These are phyloP conservation scores for Eucalyptus regnans DNA, from an alignment of 345 rosid genomes.

Conservation along the genomic window DNA sequence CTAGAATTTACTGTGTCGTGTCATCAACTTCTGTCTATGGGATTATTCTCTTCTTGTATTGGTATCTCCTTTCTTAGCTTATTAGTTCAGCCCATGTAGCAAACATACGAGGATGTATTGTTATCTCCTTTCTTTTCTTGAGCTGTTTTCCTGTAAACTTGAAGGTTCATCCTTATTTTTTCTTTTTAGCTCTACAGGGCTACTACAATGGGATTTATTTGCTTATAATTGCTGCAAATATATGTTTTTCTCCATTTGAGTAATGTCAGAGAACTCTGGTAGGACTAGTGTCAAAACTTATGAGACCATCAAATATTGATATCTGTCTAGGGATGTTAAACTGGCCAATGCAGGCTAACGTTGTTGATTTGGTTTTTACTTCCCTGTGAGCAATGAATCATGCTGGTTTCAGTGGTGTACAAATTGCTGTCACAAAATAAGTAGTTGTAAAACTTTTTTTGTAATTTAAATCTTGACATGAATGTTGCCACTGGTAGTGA, in stretches of 20 bases:
- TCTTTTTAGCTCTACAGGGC: not conserved
- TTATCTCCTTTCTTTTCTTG: not conserved
- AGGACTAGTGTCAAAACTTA: not conserved
- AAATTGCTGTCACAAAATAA: not conserved
- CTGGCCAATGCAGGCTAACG: not conserved
- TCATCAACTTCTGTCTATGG: not conserved
- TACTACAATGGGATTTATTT: not conserved
- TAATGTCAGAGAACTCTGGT: not conserved
- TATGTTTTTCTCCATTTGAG: not conserved
- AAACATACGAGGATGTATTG: not conserved
- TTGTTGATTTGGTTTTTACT: not conserved
- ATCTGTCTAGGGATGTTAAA: not conserved
- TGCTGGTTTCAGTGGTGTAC: not conserved
- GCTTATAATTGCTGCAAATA: not conserved
- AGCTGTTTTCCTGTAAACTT: not conserved
- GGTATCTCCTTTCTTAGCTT: not conserved
- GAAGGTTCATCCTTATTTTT: not conserved
- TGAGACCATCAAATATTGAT: not conserved
- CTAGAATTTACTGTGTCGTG: not conserved
- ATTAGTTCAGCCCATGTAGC: not conserved
- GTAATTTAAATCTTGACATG: not conserved
- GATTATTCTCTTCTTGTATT: not conserved
- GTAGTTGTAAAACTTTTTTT: not conserved
- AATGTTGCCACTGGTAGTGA: not conserved
- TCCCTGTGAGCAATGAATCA: not conserved